Base-by-base conservation (phyloP, 2,329 filamentous ascomycete species). In the Annulohypoxylon truncatum region DNA sequence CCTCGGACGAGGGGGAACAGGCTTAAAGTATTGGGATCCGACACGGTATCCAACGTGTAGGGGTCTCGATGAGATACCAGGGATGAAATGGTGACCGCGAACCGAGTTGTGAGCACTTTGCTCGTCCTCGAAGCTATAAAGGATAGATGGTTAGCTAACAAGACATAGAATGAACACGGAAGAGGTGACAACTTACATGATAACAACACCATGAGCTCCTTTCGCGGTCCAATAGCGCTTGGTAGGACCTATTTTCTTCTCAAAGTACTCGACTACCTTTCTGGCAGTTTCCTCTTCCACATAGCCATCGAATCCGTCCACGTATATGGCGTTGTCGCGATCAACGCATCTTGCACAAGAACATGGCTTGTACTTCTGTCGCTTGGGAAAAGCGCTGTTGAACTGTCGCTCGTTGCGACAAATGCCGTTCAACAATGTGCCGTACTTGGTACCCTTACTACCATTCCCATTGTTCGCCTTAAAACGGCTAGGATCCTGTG, bases 281-380 rank as follows among this genome's bases (percentile, higher is more conserved):
- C 2, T 9, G 1, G 22, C 12, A 13, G 20, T 10, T 2, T 26
- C 12, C 0, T 26, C 33, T 1, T 15, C 3, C 9, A 26, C 7
- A 5, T 0, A 7, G 5, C 7, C 8, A 3, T 7, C 5, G 18
- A 71, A 56, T 4, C 46, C 9, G 20, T 18, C 52, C 2, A 75
- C 47, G 15, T 53, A 71, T 22, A 75, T 50, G 1, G 61, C 67
- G 24, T 67, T 44, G 26, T 73, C 63, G 26, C 29, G 62, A 0
- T 54, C 20, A 0, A 26, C 2, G 52, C 73, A 75, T 7, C 8
- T 24, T 0, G 0, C 0, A 22, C 73, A 75, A 2, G 28, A 18
- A 29, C 73, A 75, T n/a, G 64, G 51, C 12, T 71, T 55, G 40
- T 62, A 73, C 40, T 68, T 67, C 9, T 13, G 1, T 5, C 8